Evolutionary conservation across 2,329 filamentous ascomycete species (phyloP), one percentile per base, ranked within the genome.

Genomic region (Colletotrichum lentis): DNA sequence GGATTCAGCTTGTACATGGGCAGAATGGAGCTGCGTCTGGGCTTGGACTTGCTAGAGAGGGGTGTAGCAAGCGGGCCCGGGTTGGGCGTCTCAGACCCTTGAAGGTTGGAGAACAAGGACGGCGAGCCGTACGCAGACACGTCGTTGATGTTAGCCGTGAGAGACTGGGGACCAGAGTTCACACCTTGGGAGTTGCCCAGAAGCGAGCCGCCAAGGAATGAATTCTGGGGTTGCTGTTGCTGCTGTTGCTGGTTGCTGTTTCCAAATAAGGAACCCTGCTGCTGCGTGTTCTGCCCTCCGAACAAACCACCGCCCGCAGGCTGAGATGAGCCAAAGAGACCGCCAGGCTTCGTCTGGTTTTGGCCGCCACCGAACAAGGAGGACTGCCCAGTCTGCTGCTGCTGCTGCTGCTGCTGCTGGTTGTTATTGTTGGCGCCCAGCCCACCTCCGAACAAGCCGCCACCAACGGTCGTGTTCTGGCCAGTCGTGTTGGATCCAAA

Each of bases 41-140:
- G 85, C 80, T 93, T 95, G 44, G 82, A 81, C 78, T 89, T 90
- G 71, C 89, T 90, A 10, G 90, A 91, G 14, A 98, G 84, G 0
- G 96, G 96, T 0, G 95, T 98, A 10, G 95, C 96, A 71, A 99
- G 85, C 3, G 96, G 96, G 2, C 96, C 96, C 3, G 94, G 92
- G 74, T 94, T 94, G 77, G 78, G 85, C 62, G 83, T 81, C 81
- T 80, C 92, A 80, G 75, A 89, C 76, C 76, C 85, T 72, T 84
- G 84, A 18, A 97, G 82, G 61, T 90, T 91, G 39, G 90, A 88
- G 78, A 98, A 98, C 22, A 99, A 85, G 1, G 93, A 93, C 53
- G 92, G 88, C 61, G 92, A 94, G 47, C 96, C 96, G 75, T 97
- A 99, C 0, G 96, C 95, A 60, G 92, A 93, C n/a, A 89, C 85